Conservation (phyloP, 2,329 filamentous ascomycete genomes). For the Ophiostoma perfectum region DNA sequence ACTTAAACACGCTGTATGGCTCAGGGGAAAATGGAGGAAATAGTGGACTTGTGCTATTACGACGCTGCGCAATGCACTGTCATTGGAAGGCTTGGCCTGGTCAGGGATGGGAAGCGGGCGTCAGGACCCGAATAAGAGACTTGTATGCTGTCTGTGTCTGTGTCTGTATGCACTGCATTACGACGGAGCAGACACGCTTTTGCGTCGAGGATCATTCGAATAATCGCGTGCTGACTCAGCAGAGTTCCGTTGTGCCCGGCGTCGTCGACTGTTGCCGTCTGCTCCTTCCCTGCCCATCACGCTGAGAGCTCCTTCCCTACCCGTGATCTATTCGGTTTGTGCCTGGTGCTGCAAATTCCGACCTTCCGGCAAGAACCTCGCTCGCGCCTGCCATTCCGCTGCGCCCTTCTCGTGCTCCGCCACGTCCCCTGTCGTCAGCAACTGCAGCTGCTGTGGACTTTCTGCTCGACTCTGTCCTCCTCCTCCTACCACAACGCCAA, state of each 20-base stretch:
- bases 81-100: neutral
- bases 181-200: conserved; percentile 2
- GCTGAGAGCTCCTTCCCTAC: neutral
- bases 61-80: neutral
- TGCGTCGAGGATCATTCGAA: neutral
- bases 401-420: conserved; percentile 1
- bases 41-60: conserved; percentile 7
- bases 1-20: conserved; percentile 8
- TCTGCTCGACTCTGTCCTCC: neutral
- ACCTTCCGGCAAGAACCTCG: neutral
- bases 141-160: too few relatives aligned
- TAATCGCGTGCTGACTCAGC: neutral
- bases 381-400: neutral
- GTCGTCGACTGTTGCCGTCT: neutral
- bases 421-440: conserved; percentile 11
- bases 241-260: neutral
- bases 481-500: neutral
- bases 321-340: neutral
- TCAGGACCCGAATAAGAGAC: conserved; percentile 8
- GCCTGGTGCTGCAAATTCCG: neutral
- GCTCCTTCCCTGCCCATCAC: neutral
- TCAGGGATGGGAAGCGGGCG: neutral
- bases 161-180: neutral
- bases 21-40: conserved; percentile 11
- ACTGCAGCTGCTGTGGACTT: neutral